A percentile compares a stretch with the other conserved stretches of the same genome.
These are phyloP conservation scores for Zalaria sp. DNA, from an alignment of 2,329 filamentous ascomycete genomes.

Conservation along the genomic window DNA sequence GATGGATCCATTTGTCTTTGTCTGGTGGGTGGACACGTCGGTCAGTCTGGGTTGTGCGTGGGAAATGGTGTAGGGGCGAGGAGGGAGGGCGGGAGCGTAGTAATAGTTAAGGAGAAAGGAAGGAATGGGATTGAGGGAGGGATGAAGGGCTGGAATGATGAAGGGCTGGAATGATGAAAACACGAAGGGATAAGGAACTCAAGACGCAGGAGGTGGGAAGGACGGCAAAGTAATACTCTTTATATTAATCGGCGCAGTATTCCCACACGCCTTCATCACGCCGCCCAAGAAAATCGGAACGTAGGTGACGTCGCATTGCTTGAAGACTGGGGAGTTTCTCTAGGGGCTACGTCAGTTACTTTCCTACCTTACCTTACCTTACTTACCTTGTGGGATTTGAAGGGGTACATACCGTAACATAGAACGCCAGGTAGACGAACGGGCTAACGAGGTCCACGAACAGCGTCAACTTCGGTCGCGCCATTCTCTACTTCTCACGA, in stretches of 20 bases:
- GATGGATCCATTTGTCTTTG: constrained; percentile 43
- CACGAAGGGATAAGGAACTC: background rate
- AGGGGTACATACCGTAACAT: constrained; percentile 22
- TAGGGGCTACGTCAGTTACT: background rate
- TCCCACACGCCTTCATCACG: constrained; percentile 42
- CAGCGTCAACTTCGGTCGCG: constrained; percentile 37
- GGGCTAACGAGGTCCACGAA: constrained; percentile 47
- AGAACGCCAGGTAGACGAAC: constrained; percentile 47
- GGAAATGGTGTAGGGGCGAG: background rate
- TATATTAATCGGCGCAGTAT: constrained; percentile 39
- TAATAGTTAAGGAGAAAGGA: background rate
- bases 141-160: background rate
- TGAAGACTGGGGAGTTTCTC: constrained; percentile 39
- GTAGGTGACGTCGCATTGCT: constrained; percentile 39
- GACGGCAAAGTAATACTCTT: constrained; percentile 35
- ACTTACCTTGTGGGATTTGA: background rate
- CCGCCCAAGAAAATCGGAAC: constrained; percentile 47
- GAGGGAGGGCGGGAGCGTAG: background rate
- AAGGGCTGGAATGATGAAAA: background rate
- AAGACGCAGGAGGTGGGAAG: background rate
- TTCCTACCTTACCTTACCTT: background rate
- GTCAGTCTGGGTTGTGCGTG: background rate
- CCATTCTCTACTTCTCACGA: constrained; percentile 19
- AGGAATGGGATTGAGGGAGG: background rate
- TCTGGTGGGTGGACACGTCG: constrained; percentile 23